Evolutionary conservation across 2,329 filamentous ascomycete species (phyloP).

Genomic region (Dactylonectria estremocensis): DNA sequence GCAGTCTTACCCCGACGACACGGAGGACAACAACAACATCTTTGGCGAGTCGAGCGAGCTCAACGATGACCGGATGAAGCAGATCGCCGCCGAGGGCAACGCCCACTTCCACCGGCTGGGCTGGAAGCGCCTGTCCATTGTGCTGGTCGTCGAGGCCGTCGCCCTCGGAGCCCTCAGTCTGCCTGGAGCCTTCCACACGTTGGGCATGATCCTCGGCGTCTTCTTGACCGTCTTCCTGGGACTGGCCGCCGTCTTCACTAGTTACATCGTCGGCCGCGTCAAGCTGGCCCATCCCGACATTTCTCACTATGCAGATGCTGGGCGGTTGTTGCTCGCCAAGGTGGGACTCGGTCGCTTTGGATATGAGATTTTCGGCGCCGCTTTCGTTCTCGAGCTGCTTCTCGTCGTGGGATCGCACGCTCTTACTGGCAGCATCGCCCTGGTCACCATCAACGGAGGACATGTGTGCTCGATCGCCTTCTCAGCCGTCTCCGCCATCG

Average conservation of each 20-base stretch:
- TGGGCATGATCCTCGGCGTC: slow-evolving; percentile 30
- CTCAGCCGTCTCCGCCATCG: slow-evolving; percentile 28
- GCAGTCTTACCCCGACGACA: slow-evolving; percentile 6
- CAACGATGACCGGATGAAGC: slow-evolving; percentile 28
- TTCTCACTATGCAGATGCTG: slow-evolving; percentile 28
- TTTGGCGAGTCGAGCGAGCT: slow-evolving; percentile 29
- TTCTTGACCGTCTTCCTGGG: slow-evolving; percentile 23
- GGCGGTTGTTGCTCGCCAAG: slow-evolving; percentile 25
- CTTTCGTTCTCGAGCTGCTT: slow-evolving; percentile 30
- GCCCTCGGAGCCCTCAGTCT: slow-evolving; percentile 32
- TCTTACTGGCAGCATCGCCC: slow-evolving; percentile 29
- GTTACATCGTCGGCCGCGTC: slow-evolving; percentile 28
- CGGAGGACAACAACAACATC: slow-evolving; percentile 22
- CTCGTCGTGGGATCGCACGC: slow-evolving; percentile 32
- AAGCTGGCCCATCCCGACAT: slow-evolving; percentile 30
- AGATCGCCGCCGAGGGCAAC: slow-evolving; percentile 30
- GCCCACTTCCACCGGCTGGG: slow-evolving; percentile 29
- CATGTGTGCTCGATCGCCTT: slow-evolving; percentile 32
- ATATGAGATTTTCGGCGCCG: slow-evolving; percentile 18
- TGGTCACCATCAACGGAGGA: slow-evolving; percentile 31
- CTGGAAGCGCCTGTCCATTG: slow-evolving; percentile 31
- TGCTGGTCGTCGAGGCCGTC: slow-evolving; percentile 29
- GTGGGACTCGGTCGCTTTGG: slow-evolving; percentile 21
- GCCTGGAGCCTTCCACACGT: slow-evolving; percentile 24
- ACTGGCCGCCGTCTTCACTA: slow-evolving; percentile 24